Base-by-base conservation (phyloP, 1,284 basidiomycete species). In the Athelia psychrophila region DNA sequence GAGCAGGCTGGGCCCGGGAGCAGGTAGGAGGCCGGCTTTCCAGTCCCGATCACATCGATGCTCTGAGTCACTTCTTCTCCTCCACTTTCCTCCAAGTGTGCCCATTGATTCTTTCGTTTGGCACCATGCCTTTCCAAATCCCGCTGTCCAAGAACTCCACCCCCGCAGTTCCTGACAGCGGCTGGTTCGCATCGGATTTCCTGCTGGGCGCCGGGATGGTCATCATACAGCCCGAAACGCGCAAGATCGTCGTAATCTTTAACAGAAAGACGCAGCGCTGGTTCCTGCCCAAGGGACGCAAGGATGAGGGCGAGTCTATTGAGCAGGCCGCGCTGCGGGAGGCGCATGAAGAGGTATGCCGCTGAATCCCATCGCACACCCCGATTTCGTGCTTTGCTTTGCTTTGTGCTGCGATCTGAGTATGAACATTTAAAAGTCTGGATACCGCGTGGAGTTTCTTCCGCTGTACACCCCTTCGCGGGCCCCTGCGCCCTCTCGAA, bases 241-340 rank as follows among this genome's bases (percentile, higher is more conserved):
- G 54, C 5, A 71, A 71, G 49, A 59, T 77, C 18, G 70, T 76
- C 6, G 53, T 85, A 8, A 57, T 85, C 0, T 61, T 75, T 46
- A 77, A 82, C 36, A 61, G 58, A 1, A 49, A 61, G 23, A 50
- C 23, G 18, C 53, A 69, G 1, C 61, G 65, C 19, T 86, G 74
- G 74, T 84, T 86, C 59, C 68, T 86, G 2, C 84, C 83, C 0
- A 77, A 75, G 51, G 84, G 84, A 8, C 68, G 84, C 49, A 87
- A 86, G 62, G 84, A 86, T 60, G 57, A 78, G 0, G 82, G 81
- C 3, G 84, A 87, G 64, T 75, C 73, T 4, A 57, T 86, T 13
- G 82, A 85, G 60, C 62, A 74, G 40, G 62, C 83, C 0, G 84
- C 80, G 0, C 61, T 86, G 36, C 69, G 84, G 49, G 84, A 86